Evolutionary conservation across 2,329 filamentous ascomycete genomes (phyloP).

Genomic region (Berkeleyomyces basicola): DNA sequence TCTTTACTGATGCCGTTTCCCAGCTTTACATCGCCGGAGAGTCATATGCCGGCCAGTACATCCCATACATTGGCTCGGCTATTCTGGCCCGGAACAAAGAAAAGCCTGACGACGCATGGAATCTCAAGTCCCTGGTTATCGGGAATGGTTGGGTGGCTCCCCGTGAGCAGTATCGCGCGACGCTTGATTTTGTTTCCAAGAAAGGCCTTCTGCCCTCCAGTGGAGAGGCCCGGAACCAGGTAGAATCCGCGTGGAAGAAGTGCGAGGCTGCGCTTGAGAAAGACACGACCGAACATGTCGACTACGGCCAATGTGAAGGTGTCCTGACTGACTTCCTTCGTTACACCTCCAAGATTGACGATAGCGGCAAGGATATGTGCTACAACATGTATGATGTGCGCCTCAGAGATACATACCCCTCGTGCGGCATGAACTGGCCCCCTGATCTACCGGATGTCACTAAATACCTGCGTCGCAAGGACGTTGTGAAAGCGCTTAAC

Average conservation of each 20-base stretch:
- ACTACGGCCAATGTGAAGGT: constrained; percentile 54
- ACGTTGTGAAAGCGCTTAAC: constrained; percentile 67
- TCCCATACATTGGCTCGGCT: constrained; percentile 86
- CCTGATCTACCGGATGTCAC: constrained; percentile 63
- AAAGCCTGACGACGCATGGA: constrained; percentile 42
- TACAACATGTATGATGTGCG: constrained; percentile 96
- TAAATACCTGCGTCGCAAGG: constrained; percentile 68
- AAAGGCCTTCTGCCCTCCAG: constrained; percentile 37
- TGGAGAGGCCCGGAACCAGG: constrained; percentile 32
- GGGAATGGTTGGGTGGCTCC: constrained; percentile 97
- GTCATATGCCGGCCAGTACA: constrained; percentile 87
- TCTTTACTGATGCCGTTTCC: constrained; percentile 1
- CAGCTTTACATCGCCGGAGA: constrained; percentile 91
- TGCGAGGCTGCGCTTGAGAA: constrained; percentile 48
- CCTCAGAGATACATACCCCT: constrained; percentile 59
- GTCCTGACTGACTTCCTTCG: constrained; percentile 59
- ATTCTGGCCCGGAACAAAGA: constrained; percentile 75
- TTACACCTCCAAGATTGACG: constrained; percentile 34
- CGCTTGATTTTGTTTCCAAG: constrained; percentile 60
- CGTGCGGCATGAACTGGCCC: constrained; percentile 97
- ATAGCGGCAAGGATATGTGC: constrained; percentile 40
- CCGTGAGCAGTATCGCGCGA: constrained; percentile 73
- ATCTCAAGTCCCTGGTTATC: constrained; percentile 70
- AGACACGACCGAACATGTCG: constrained; percentile 36
- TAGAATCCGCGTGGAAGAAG: constrained; percentile 51